Conservation (phyloP, 2,329 filamentous ascomycete species). For the Beauveria sp. region DNA sequence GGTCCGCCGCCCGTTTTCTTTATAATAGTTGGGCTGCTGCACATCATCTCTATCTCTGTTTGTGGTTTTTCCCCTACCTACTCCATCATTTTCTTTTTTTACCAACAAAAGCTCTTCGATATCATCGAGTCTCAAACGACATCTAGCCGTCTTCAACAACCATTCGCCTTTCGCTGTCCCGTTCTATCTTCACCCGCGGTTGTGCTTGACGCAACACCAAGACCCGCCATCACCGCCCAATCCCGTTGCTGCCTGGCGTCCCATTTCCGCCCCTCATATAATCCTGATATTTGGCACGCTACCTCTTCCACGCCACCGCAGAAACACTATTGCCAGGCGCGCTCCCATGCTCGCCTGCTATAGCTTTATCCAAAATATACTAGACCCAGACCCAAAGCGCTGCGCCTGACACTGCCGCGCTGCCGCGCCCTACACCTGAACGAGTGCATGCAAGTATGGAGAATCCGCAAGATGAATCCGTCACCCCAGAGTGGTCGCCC, state of each 20-base stretch:
- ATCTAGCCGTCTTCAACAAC: neutral
- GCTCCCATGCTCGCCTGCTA: neutral
- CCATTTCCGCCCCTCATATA: neutral
- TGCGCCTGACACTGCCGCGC: neutral
- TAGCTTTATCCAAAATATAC: neutral
- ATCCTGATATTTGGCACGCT: neutral
- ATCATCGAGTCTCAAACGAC: neutral
- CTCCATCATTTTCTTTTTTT: neutral
- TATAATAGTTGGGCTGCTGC: slow-evolving; percentile 10
- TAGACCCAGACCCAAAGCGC: neutral
- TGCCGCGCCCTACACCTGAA: neutral
- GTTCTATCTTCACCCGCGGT: neutral
- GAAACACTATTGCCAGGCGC: neutral
- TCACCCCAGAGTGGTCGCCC: neutral
- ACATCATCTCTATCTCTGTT: slow-evolving; percentile 1
- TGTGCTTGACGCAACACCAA: slow-evolving; percentile 5
- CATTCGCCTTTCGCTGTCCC: neutral
- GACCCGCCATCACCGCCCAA: slow-evolving; percentile 7
- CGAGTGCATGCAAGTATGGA: neutral
- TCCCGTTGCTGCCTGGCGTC: slow-evolving; percentile 5
- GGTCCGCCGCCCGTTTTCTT: slow-evolving; percentile 4
- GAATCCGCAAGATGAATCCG: neutral
- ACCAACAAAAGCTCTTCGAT: neutral
- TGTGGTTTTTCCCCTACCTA: neutral
- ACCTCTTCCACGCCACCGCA: neutral